phyloP scores from a whole-genome alignment of 2,329 filamentous ascomycete genomes.

The Nemania serpens region DNA sequence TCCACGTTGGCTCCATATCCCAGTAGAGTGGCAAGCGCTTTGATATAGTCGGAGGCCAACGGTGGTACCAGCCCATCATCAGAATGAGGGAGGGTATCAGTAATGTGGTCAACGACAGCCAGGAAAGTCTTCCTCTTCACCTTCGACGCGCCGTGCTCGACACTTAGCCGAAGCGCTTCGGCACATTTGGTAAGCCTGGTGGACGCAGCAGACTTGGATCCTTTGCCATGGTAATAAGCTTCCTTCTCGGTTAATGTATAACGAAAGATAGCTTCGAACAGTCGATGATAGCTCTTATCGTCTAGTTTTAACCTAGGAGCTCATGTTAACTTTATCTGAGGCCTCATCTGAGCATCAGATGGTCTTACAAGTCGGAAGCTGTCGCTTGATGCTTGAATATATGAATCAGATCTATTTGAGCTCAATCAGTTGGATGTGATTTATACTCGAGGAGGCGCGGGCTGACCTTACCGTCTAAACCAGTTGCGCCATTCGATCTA shows the following conservation, averaged over 20 bases:
- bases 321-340: neutral
- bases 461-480: constrained; percentile 35
- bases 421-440: constrained; percentile 5
- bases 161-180: constrained; percentile 70
- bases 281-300: constrained; percentile 79
- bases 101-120: constrained; percentile 80
- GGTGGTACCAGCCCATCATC: constrained; percentile 69
- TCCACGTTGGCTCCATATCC: constrained; percentile 79
- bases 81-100: constrained; percentile 68
- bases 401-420: constrained; percentile 35
- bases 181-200: constrained; percentile 70
- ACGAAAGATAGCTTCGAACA: constrained; percentile 81
- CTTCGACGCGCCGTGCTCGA: constrained; percentile 69
- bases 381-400: constrained; percentile 39
- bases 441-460: neutral
- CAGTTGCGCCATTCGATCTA: constrained; percentile 33
- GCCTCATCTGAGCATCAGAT: neutral
- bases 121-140: constrained; percentile 79
- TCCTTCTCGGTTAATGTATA: constrained; percentile 71
- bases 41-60: constrained; percentile 77
- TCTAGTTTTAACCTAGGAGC: constrained; percentile 51
- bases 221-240: constrained; percentile 60
- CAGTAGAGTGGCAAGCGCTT: constrained; percentile 72
- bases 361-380: constrained; percentile 36
- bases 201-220: constrained; percentile 40